Evolutionary conservation across 495 filamentous ascomycete genomes (phyloP), one percentile per base, ranked within the genome.

Genomic region (Xylaria grammica): DNA sequence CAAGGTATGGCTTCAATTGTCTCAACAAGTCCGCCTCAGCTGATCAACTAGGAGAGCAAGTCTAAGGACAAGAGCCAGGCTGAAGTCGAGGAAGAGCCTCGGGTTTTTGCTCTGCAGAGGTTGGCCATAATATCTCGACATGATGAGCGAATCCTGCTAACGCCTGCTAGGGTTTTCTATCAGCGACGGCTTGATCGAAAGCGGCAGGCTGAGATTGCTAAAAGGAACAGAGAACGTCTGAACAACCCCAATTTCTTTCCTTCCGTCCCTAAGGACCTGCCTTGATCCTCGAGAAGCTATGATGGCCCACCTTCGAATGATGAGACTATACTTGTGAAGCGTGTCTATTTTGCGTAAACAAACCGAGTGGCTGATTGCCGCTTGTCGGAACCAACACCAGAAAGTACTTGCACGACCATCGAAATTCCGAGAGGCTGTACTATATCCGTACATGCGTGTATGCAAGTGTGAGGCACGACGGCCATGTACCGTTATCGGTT

Each of bases 71-170:
- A 74, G 6, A 66, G 72, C 34, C 70, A 73, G 22, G 72, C 81
- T 29, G 77, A 78, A 49, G 29, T 48, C 15, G 85, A 86, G 38
- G 84, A 86, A 58, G 86, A 87, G 67, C 92, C 93, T 50, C 83
- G 95, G 59, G 81, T 97, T 34, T 99, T 96, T 77, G 84, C 89
- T 64, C 79, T 99, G 67, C 91, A 96, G 67, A 94, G 89, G 92
- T 96, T 80, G 42, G 84, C 67, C 64, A 67, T 36, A 13, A 26
- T n/a, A 30, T 56, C 62, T 42, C 32, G 4, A 45, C 22, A 27
- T 30, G 19, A 40, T n/a, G 30, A 34, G 17, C 6, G 15, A 29
- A 38, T 9, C 24, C 52, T 50, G 63, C 70, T 77, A 36, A 77
- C 67, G 34, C 52, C 46, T 13, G n/a, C 49, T 72, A 96, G 92